Evolutionary conservation across 257 asterid genomes (phyloP).

Genomic region (Salvia rosmarinus): DNA sequence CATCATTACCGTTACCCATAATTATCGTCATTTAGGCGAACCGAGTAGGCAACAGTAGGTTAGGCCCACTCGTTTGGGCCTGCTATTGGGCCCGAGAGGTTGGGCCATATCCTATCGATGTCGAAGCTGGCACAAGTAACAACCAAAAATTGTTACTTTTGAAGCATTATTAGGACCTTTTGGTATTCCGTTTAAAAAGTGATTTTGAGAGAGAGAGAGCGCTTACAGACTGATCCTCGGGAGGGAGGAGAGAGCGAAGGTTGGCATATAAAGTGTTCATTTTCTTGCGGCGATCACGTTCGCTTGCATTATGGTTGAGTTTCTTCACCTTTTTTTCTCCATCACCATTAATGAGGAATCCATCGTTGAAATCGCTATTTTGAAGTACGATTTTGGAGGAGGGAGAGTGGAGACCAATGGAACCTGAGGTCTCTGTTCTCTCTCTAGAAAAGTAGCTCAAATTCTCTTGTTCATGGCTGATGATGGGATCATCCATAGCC

Average conservation of each 20-base stretch:
- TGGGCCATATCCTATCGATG: too few relatives aligned
- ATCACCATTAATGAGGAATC: slow-evolving; percentile 17
- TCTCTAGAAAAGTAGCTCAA: slow-evolving; percentile 34
- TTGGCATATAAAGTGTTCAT: slow-evolving; percentile 60
- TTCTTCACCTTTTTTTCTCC: slow-evolving; percentile 44
- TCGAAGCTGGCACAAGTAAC: too few relatives aligned
- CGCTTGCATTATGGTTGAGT: slow-evolving; percentile 77
- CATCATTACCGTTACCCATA: too few relatives aligned
- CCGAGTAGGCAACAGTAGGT: too few relatives aligned
- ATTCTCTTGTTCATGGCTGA: slow-evolving; percentile 31
- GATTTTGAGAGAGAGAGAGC: background rate
- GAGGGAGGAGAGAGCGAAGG: slow-evolving; percentile 77
- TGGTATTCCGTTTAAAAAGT: too few relatives aligned
- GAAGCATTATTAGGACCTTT: too few relatives aligned
- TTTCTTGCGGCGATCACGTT: slow-evolving; percentile 72
- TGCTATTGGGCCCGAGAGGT: too few relatives aligned
- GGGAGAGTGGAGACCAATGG: slow-evolving; percentile 45
- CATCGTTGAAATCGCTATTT: background rate
- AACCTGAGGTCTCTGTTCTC: slow-evolving; percentile 36
- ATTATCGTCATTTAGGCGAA: too few relatives aligned
- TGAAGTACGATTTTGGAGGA: slow-evolving; percentile 15
- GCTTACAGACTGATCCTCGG: slow-evolving; percentile 50
- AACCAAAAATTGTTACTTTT: too few relatives aligned
- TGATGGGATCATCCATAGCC: slow-evolving; percentile 40
- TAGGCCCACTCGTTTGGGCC: too few relatives aligned